A percentile compares a stretch with the other conserved stretches of the same genome.
Evolutionary conservation across 495 filamentous ascomycete species (phyloP).

Genomic region (Penicillium pancosmium): DNA sequence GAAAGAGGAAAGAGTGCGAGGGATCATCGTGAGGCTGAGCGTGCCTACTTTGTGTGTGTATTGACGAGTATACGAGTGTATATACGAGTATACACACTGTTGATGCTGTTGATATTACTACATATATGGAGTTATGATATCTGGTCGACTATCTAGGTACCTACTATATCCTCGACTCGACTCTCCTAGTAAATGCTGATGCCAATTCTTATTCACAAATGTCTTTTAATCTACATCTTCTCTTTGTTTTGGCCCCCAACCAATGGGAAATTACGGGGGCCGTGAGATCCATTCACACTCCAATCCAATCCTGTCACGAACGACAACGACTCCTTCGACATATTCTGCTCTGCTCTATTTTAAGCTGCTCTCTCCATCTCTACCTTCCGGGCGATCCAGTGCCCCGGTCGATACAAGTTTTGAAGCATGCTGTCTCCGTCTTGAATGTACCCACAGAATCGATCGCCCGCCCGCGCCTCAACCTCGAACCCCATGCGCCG

Average conservation of each 20-base stretch:
- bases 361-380: constrained; percentile 1
- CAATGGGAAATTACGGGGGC: constrained; percentile 7
- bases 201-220: too few relatives aligned
- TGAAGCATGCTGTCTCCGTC: constrained; percentile 83
- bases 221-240: too few relatives aligned
- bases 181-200: too few relatives aligned
- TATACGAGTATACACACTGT: too few relatives aligned
- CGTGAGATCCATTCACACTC: not conserved
- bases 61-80: too few relatives aligned
- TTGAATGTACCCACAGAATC: constrained; percentile 78
- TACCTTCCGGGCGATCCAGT: constrained; percentile 83
- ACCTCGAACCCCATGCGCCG: constrained; percentile 77
- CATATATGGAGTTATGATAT: too few relatives aligned
- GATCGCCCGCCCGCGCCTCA: constrained; percentile 50
- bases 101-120: too few relatives aligned
- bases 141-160: too few relatives aligned
- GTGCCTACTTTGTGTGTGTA: too few relatives aligned
- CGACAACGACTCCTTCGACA: too few relatives aligned
- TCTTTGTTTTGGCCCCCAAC: constrained; percentile 18
- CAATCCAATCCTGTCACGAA: not conserved
- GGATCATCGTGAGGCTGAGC: not conserved
- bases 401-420: constrained; percentile 72
- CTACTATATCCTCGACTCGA: too few relatives aligned
- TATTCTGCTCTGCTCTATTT: not conserved
- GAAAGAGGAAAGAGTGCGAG: not conserved